Conservation (phyloP, 2,329 filamentous ascomycete genomes). For the Thelonectria olida region DNA sequence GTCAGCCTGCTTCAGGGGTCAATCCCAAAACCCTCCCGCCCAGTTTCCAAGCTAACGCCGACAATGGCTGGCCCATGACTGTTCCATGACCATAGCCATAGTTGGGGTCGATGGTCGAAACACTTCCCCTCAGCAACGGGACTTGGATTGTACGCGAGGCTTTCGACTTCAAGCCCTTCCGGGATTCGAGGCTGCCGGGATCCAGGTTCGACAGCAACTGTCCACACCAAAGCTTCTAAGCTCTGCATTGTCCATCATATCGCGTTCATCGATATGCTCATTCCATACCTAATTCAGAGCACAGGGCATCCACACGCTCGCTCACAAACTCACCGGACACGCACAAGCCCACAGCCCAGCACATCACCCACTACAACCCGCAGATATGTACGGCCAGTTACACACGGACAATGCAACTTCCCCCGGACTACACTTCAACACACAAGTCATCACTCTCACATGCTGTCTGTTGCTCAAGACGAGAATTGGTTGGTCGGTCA, state of each 20-base stretch:
- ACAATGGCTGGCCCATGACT: slow-evolving; percentile 21
- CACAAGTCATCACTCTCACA: slow-evolving; percentile 37
- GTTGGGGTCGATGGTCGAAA: slow-evolving; percentile 21
- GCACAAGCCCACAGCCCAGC: slow-evolving; percentile 12
- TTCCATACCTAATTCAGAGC: slow-evolving; percentile 17
- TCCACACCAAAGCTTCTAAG: slow-evolving; percentile 9
- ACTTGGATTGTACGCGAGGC: slow-evolving; percentile 11
- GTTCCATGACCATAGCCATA: neutral
- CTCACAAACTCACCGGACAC: slow-evolving; percentile 14
- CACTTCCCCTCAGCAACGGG: slow-evolving; percentile 5
- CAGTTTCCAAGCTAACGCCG: slow-evolving; percentile 20
- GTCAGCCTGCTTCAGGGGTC: slow-evolving; percentile 35
- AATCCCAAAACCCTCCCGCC: slow-evolving; percentile 24
- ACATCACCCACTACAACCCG: slow-evolving; percentile 12
- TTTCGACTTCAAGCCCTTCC: slow-evolving; percentile 4
- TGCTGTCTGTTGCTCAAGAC: slow-evolving; percentile 24
- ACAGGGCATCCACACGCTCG: slow-evolving; percentile 12
- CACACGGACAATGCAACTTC: slow-evolving; percentile 14
- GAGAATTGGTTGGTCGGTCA: slow-evolving; percentile 23
- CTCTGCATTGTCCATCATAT: slow-evolving; percentile 13
- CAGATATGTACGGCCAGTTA: slow-evolving; percentile 1
- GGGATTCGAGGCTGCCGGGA: slow-evolving; percentile 4
- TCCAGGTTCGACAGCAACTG: slow-evolving; percentile 4
- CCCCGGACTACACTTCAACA: slow-evolving; percentile 5
- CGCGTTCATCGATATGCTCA: slow-evolving; percentile 19